Evolutionary conservation across 179 eudicot species (phyloP).

Genomic region (Beta macrorhiza): DNA sequence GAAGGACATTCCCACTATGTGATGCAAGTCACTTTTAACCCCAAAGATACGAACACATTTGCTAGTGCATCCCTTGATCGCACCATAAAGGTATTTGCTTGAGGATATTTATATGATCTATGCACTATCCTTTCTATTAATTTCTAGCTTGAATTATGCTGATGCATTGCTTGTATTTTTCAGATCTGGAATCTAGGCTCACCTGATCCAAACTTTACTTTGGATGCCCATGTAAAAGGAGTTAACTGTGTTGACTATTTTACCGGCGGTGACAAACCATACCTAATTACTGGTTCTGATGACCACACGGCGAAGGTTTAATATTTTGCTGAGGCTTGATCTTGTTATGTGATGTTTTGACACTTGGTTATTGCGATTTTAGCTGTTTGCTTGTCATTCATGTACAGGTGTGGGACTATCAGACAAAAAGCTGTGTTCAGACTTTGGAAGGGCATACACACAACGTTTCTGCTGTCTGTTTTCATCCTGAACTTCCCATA

Average conservation of each 20-base stretch:
- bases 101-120: neutral
- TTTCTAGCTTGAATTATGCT: neutral
- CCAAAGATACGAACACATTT: constrained; percentile 96
- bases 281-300: constrained; percentile 84
- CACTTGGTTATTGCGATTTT: constrained; percentile 4
- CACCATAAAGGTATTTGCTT: constrained; percentile 72
- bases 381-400: neutral
- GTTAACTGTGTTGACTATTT: constrained; percentile 92
- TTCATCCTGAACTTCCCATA: constrained; percentile 92
- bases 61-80: constrained; percentile 99
- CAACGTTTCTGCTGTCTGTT: constrained; percentile 89
- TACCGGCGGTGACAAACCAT: constrained; percentile 91
- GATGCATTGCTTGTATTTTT: neutral
- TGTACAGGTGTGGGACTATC: constrained; percentile 88
- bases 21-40: constrained; percentile 99
- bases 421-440: constrained; percentile 91
- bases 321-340: constrained; percentile 6
- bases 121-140: neutral
- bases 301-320: constrained; percentile 90
- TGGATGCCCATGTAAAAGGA: constrained; percentile 93
- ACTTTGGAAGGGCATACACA: constrained; percentile 90
- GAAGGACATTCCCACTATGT: constrained; percentile 99
- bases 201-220: constrained; percentile 82
- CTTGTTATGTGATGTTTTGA: neutral
- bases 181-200: constrained; percentile 97